Conservation (phyloP, 2,329 filamentous ascomycete species). For the Capronia epimyces region DNA sequence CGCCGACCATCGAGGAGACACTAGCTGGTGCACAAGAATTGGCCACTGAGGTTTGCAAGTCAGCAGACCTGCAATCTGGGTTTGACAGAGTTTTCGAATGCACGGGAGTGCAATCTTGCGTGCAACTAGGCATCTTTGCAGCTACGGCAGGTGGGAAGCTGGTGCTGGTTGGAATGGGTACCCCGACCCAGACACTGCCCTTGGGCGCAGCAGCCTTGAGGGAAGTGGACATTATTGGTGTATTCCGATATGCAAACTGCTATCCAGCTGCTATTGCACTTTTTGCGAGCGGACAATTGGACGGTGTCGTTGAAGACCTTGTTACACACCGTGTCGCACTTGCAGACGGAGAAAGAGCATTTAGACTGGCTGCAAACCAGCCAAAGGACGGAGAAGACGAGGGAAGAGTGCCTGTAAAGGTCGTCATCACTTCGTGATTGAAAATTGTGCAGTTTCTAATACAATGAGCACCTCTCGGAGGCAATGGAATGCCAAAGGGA, state of each 20-base stretch:
- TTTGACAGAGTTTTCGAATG: conserved; percentile 45
- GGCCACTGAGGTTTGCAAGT: conserved; percentile 33
- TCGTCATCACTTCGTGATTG: conserved; percentile 37
- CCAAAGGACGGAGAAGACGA: conserved; percentile 48
- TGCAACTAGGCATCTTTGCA: conserved; percentile 44
- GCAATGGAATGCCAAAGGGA: no score
- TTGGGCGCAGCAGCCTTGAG: conserved; percentile 51
- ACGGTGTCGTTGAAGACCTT: conserved; percentile 46
- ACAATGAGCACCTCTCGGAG: background rate
- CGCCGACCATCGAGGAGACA: conserved; percentile 40
- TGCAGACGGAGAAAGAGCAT: conserved; percentile 47
- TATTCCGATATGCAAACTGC: conserved; percentile 52
- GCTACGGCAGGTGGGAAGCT: conserved; percentile 47
- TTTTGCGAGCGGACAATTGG: conserved; percentile 47
- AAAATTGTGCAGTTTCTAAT: background rate
- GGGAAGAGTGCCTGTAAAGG: conserved; percentile 51
- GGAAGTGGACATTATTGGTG: conserved; percentile 54
- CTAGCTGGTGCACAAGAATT: conserved; percentile 33
- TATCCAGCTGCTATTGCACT: conserved; percentile 52
- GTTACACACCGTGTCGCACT: conserved; percentile 50
- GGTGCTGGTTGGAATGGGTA: conserved; percentile 54
- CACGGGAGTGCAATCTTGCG: conserved; percentile 42
- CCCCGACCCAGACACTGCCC: conserved; percentile 50
- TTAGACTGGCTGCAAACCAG: conserved; percentile 41
- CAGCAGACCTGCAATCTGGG: conserved; percentile 31